A percentile compares a stretch with the other conserved stretches of the same genome.
Conservation (phyloP, 164 flowering plant species). For the Aristolochia californica region DNA sequence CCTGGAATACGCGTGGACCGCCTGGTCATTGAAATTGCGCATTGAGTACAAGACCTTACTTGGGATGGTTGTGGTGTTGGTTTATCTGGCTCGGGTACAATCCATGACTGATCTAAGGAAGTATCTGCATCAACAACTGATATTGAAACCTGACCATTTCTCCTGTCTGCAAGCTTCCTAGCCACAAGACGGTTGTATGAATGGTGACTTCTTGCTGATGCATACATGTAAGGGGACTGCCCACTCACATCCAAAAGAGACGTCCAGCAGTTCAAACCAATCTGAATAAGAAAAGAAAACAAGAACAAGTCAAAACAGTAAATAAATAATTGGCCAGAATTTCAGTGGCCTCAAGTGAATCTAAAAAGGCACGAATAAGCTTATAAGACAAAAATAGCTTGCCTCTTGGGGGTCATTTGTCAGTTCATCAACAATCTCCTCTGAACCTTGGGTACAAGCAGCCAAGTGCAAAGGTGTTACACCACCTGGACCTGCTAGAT, state of each 20-base stretch:
- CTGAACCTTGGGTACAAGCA: conserved; percentile 55
- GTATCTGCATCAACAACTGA: conserved; percentile 26
- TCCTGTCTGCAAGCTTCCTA: conserved; percentile 48
- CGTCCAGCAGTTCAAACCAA: conserved; percentile 72
- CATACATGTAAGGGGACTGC: conserved; percentile 66
- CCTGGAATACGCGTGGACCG: conserved; percentile 25
- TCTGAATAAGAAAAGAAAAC: conserved; percentile 17
- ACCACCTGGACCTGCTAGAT: conserved; percentile 65
- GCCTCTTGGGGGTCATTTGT: conserved; percentile 83
- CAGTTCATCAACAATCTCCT: conserved; percentile 56
- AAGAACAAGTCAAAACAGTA: background rate
- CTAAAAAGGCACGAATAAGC: background rate
- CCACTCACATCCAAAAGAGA: conserved; percentile 56
- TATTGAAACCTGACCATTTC: conserved; percentile 49
- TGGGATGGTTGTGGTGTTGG: conserved; percentile 7
- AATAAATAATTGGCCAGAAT: background rate
- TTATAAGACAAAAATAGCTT: conserved; percentile 2
- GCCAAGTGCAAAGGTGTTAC: conserved; percentile 84
- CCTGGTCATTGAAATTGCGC: conserved; percentile 32
- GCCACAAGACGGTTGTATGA: conserved; percentile 64
- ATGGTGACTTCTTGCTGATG: conserved; percentile 50
- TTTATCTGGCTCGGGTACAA: conserved; percentile 9
- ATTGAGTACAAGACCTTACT: conserved; percentile 35
- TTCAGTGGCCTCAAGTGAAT: background rate
- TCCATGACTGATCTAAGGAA: conserved; percentile 18